These are phyloP conservation scores for Termitomyces bulborhizus DNA, from an alignment of 768 basidiomycete species.

Conservation along the genomic window DNA sequence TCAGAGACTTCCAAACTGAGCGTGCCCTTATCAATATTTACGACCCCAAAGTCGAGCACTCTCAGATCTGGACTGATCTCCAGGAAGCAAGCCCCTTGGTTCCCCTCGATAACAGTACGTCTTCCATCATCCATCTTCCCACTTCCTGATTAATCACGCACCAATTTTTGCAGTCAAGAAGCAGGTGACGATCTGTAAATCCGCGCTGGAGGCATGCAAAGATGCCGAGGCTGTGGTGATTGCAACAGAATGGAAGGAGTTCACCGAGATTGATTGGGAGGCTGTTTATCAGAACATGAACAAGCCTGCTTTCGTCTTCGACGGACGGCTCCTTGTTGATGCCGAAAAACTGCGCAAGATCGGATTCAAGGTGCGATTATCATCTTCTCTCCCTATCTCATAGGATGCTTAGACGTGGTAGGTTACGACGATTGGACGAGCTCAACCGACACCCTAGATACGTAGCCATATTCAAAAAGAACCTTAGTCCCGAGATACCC, in stretches of 20 bases:
- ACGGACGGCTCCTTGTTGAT: conserved; percentile 86
- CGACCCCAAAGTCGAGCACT: conserved; percentile 82
- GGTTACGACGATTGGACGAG: conserved; percentile 57
- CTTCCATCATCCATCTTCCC: background rate
- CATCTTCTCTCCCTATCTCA: background rate
- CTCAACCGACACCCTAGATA: conserved; percentile 4
- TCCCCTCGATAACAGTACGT: conserved; percentile 63
- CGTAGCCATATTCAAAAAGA: background rate
- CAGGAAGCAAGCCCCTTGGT: conserved; percentile 59
- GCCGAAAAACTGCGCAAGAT: conserved; percentile 72
- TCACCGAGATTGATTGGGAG: conserved; percentile 88
- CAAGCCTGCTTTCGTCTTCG: conserved; percentile 98
- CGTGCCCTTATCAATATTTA: conserved; percentile 83
- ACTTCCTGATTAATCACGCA: background rate
- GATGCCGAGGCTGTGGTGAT: conserved; percentile 91
- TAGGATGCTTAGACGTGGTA: conserved; percentile 13
- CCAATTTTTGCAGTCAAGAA: conserved; percentile 60
- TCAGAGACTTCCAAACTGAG: conserved; percentile 90
- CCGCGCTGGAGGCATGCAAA: conserved; percentile 84
- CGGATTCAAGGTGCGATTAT: conserved; percentile 72
- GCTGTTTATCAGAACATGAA: conserved; percentile 83
- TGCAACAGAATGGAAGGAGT: conserved; percentile 98
- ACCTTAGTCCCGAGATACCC: conserved; percentile 7
- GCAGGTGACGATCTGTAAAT: conserved; percentile 71
- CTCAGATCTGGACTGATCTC: conserved; percentile 86